These are phyloP conservation scores for Pleurotus tuoliensis DNA, from an alignment of 768 basidiomycete genomes.

Conservation along the genomic window DNA sequence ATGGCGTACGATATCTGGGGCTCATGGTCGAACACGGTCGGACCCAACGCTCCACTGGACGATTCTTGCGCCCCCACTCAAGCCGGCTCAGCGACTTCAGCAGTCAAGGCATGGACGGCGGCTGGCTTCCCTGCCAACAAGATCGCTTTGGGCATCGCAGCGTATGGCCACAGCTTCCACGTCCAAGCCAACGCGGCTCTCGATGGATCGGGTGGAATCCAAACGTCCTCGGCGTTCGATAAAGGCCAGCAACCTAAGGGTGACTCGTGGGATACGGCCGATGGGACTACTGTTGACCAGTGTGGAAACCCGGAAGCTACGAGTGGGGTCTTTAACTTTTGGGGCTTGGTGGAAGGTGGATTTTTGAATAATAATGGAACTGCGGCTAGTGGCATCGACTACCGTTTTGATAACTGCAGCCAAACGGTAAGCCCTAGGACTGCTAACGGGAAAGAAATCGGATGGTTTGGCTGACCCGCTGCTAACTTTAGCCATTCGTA, in stretches of 20 bases:
- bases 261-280: constrained; percentile 58
- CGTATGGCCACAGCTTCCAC: constrained; percentile 78
- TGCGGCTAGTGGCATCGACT: constrained; percentile 44
- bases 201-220: constrained; percentile 27
- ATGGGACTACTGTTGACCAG: constrained; percentile 37
- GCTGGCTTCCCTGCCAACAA: constrained; percentile 70
- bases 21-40: constrained; percentile 58
- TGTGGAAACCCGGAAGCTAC: constrained; percentile 51
- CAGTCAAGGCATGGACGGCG: constrained; percentile 64
- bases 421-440: constrained; percentile 53
- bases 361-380: constrained; percentile 49
- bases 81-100: constrained; percentile 71
- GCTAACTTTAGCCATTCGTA: constrained; percentile 34
- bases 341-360: constrained; percentile 56
- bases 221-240: constrained; percentile 52
- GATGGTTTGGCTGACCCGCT: background rate
- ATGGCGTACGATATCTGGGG: constrained; percentile 78
- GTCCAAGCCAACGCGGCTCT: constrained; percentile 47
- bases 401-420: constrained; percentile 61
- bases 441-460: background rate
- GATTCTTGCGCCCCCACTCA: constrained; percentile 71
- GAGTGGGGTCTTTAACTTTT: constrained; percentile 61
- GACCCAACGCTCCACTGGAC: constrained; percentile 87
- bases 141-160: constrained; percentile 78
- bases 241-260: constrained; percentile 45